Percentiles rank a stretch among this genome's conserved stretches.
Conservation (phyloP, 345 rosid species). For the Atalantia buxifolia region DNA sequence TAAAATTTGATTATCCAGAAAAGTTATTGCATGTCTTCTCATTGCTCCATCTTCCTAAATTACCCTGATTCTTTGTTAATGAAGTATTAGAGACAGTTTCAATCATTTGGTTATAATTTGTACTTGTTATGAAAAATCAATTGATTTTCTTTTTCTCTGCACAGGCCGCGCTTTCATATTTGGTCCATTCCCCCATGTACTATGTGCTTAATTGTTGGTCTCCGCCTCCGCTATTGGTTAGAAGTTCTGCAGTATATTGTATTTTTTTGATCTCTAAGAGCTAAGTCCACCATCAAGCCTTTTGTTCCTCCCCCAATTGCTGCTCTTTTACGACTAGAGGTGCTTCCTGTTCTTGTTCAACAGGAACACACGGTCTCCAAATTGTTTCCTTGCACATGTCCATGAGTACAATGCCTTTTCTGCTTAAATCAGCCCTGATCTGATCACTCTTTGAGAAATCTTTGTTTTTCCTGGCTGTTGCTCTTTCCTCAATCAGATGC, state of each 20-base stretch:
- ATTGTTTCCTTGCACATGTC: conserved; percentile 67
- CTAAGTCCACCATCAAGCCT: too few species aligned
- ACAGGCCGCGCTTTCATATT: too few species aligned
- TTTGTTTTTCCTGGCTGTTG: conserved; percentile 56
- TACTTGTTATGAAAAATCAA: neutral
- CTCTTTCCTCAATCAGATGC: conserved; percentile 54
- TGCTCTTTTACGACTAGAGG: conserved; percentile 18
- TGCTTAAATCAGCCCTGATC: conserved; percentile 57
- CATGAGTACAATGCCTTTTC: conserved; percentile 77
- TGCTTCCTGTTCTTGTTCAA: conserved; percentile 17
- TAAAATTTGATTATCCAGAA: neutral
- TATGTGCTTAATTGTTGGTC: too few species aligned
- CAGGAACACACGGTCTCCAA: conserved; percentile 81
- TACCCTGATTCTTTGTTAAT: neutral
- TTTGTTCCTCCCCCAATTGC: neutral
- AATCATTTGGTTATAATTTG: neutral
- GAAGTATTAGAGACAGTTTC: neutral
- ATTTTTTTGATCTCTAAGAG: too few species aligned
- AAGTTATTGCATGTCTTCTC: neutral
- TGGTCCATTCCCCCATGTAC: too few species aligned
- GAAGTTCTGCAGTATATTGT: too few species aligned
- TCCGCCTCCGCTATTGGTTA: too few species aligned
- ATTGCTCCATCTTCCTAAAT: neutral
- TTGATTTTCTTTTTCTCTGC: neutral
- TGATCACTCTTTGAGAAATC: conserved; percentile 66